Percentiles rank a stretch among this genome's conserved stretches.
phyloP scores from a whole-genome alignment of 345 rosid genomes.

The Camelina sativa region DNA sequence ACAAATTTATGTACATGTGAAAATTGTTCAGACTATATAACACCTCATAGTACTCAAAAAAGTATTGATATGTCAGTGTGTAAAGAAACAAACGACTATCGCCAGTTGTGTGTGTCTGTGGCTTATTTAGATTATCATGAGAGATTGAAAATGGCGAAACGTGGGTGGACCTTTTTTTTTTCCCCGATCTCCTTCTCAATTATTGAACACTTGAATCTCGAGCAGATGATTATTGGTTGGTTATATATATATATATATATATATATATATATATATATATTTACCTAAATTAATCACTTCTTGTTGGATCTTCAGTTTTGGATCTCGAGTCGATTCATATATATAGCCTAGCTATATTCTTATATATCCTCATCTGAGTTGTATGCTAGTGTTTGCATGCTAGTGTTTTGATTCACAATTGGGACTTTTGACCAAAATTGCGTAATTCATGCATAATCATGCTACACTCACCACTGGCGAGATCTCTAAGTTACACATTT shows the following conservation, averaged over 20 bases:
- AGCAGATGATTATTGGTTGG: not conserved
- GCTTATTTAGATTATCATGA: conserved; percentile 22
- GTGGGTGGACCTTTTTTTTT: conserved; percentile 35
- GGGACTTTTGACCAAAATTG: not conserved
- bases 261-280: not conserved
- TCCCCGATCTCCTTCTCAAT: not conserved
- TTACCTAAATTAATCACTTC: not conserved
- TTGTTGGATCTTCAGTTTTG: conserved; percentile 9
- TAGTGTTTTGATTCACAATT: not conserved
- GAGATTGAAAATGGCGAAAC: conserved; percentile 39
- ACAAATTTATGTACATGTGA: not conserved
- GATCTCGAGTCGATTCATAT: conserved; percentile 16
- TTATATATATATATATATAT: not conserved
- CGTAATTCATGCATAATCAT: no score
- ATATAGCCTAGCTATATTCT: not conserved
- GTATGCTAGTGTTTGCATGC: not conserved
- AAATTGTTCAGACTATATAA: not conserved
- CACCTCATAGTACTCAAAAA: conserved; percentile 1
- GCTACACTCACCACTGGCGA: no score
- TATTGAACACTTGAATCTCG: conserved; percentile 32
- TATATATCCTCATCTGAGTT: no score
- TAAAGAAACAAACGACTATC: conserved; percentile 33
- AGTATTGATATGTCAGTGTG: not conserved
- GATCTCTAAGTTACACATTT: no score
- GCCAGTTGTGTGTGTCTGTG: conserved; percentile 30